Conservation (phyloP, 2,329 filamentous ascomycete species). For the Diaporthe eres region DNA sequence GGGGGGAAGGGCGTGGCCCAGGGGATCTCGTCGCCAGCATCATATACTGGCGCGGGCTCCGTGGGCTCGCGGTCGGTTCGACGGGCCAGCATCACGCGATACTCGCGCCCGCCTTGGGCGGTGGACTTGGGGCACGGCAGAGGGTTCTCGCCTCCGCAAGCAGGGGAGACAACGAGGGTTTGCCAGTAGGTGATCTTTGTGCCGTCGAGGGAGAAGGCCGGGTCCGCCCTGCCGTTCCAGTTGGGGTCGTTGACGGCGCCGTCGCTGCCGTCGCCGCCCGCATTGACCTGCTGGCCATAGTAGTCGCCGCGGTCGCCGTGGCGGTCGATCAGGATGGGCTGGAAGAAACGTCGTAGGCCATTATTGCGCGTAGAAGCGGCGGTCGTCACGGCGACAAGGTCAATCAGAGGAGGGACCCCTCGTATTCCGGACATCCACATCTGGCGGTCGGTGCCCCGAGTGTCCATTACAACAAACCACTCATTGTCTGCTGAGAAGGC, state of each 20-base stretch:
- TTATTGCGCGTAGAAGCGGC: conserved; percentile 61
- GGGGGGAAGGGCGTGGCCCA: conserved; percentile 47
- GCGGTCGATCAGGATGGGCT: conserved; percentile 58
- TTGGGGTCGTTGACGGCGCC: conserved; percentile 60
- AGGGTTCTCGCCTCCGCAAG: conserved; percentile 60
- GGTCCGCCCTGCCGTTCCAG: conserved; percentile 64
- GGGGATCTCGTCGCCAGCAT: conserved; percentile 46
- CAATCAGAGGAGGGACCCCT: conserved; percentile 57
- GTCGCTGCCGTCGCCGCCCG: conserved; percentile 49
- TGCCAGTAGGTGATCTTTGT: conserved; percentile 61
- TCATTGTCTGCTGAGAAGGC: conserved; percentile 58
- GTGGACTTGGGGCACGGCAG: conserved; percentile 55
- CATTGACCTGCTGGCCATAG: conserved; percentile 60
- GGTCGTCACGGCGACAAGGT: conserved; percentile 51
- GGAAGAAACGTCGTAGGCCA: conserved; percentile 60
- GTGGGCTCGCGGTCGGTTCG: conserved; percentile 49
- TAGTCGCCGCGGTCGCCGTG: conserved; percentile 61
- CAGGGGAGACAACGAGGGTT: conserved; percentile 53
- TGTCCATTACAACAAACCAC: conserved; percentile 61
- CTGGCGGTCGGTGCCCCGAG: conserved; percentile 57
- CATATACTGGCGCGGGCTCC: conserved; percentile 46
- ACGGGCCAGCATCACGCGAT: conserved; percentile 59
- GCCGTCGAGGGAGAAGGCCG: conserved; percentile 56
- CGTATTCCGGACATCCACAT: conserved; percentile 56
- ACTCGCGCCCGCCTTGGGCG: conserved; percentile 54